Conservation (phyloP, 2,329 filamentous ascomycete species). For the Aspergillus fructus region DNA sequence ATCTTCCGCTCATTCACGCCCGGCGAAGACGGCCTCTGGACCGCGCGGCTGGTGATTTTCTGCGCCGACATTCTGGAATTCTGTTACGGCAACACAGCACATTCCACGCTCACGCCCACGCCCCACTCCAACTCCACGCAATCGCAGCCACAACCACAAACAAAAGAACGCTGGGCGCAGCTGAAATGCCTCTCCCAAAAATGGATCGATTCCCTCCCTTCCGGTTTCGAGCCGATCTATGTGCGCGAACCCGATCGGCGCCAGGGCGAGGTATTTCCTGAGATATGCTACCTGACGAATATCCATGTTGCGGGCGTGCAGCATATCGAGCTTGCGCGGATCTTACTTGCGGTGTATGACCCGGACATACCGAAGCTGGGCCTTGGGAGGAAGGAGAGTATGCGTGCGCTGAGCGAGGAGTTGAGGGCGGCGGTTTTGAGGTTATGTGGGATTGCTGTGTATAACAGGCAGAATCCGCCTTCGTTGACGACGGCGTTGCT, state of each 20-base stretch:
- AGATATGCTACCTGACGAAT: constrained; percentile 56
- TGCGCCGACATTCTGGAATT: constrained; percentile 63
- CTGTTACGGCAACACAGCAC: constrained; percentile 48
- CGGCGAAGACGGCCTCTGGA: constrained; percentile 24
- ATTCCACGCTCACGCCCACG: too few relatives aligned
- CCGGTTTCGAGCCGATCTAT: constrained; percentile 57
- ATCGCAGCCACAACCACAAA: constrained; percentile 9
- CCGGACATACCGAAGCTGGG: constrained; percentile 36
- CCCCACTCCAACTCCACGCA: too few relatives aligned
- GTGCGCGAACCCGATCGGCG: constrained; percentile 36
- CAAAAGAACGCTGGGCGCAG: constrained; percentile 23
- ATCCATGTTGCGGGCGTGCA: constrained; percentile 58
- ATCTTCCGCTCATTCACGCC: constrained; percentile 7
- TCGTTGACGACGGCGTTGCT: constrained; percentile 4
- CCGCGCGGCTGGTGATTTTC: constrained; percentile 60
- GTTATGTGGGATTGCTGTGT: not conserved
- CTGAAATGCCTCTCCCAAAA: constrained; percentile 44
- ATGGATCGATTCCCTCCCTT: constrained; percentile 41
- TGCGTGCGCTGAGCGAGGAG: not conserved
- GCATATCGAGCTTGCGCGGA: constrained; percentile 57
- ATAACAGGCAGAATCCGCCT: constrained; percentile 1
- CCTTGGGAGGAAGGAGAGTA: not conserved
- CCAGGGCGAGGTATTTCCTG: constrained; percentile 50
- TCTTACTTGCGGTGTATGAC: constrained; percentile 58
- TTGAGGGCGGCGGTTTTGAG: not conserved